Base-by-base conservation (phyloP, 805 yeast species). In the Myxozyma nipponensis region DNA sequence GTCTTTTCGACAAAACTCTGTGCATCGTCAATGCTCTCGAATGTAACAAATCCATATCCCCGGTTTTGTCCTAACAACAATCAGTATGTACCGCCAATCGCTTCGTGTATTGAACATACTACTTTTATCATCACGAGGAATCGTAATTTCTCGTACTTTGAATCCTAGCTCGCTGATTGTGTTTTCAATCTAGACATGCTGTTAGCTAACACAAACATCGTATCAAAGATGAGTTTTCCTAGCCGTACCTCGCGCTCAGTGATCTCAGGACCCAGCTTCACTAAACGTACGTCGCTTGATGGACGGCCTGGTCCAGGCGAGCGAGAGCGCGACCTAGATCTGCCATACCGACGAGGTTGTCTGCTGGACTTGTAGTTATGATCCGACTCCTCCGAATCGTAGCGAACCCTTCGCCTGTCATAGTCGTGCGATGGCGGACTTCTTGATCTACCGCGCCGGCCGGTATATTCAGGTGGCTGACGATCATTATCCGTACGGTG, bases 1-100 rank as follows among this genome's bases (percentile, higher is more conserved):
- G 25, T 17, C 18, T 50, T 6, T 3, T 50, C 54, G 22, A 50
- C 19, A 25, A 46, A 50, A 2, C 38, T 22, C 15, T 38, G 39
- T 3, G 56, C 51, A 25, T 42, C 49, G 15, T 39, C 32, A 18
- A 41, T 10, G 9, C 38, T 26, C 1, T 23, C 22, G 32, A 54
- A 54, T 40, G 46, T n/a, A 9, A 40, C 44, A 25, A 54, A 54
- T 10, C 46, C 58, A 38, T 44, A 54, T 9, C 53, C 47, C 15
- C 50, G 44, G 22, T 46, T 36, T 18, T 24, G 32, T 15, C 43
- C 54, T 52, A 19, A 13, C 10, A 7, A 10, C 6, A 18, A 17
- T 35, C 15, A 35, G 21, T 13, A 35, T 35, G 10, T 7, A 28
- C 32, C 32, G 32, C 13, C 7, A 28, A 7, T 28, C 13, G 32